phyloP scores from a whole-genome alignment of 2,329 filamentous ascomycete genomes.

The Fusarium algeriense region DNA sequence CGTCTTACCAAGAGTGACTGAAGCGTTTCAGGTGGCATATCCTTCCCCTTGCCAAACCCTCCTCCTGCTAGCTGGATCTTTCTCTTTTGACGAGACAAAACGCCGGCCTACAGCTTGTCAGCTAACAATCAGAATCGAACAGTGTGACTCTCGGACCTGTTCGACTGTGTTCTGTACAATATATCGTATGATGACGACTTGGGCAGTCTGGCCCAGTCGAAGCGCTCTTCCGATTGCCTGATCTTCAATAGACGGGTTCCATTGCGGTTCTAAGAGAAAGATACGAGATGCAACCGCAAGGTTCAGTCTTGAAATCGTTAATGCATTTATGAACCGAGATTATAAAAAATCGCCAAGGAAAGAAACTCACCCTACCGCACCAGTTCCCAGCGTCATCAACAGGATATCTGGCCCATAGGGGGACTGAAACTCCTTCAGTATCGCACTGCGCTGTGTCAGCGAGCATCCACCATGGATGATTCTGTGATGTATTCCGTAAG shows the following conservation, averaged over 20 bases:
- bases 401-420: not conserved
- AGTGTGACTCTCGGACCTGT: fast-evolving
- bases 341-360: no score
- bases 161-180: not conserved
- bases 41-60: not conserved
- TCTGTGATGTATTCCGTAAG: not conserved
- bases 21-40: no score
- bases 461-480: not conserved
- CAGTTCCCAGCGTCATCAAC: not conserved
- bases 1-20: not conserved
- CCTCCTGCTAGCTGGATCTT: not conserved
- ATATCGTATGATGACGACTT: not conserved
- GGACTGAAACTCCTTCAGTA: not conserved
- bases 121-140: fast-evolving
- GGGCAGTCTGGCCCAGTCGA: not conserved
- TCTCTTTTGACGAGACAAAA: not conserved
- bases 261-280: not conserved
- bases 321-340: not conserved
- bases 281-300: not conserved
- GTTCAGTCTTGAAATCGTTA: not conserved
- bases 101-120: fast-evolving
- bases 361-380: not conserved
- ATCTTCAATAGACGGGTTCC: not conserved
- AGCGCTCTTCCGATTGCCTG: not conserved
- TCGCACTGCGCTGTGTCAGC: no score